Evolutionary conservation across 306 rosid genomes (phyloP).

Genomic region (Quercus bicolor): DNA sequence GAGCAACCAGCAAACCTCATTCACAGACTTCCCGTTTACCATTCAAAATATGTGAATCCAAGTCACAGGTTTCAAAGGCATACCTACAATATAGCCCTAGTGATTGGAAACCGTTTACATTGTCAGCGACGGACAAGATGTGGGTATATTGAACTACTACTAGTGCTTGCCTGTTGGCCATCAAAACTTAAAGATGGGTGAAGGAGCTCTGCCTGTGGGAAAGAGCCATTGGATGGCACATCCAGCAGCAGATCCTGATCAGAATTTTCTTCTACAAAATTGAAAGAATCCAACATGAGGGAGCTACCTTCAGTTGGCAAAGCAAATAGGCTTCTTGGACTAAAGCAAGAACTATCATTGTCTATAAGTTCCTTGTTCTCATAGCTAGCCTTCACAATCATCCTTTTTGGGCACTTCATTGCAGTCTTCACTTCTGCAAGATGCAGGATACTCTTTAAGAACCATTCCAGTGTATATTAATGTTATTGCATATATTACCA

Average conservation of each 20-base stretch:
- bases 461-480: background rate
- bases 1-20: slow-evolving; percentile 60
- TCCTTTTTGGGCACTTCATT: slow-evolving; percentile 83
- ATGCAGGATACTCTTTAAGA: slow-evolving; percentile 23
- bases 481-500: background rate
- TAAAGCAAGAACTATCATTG: slow-evolving; percentile 59
- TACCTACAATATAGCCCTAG: slow-evolving; percentile 14
- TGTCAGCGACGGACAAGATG: slow-evolving; percentile 41
- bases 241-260: slow-evolving; percentile 83
- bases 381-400: slow-evolving; percentile 39
- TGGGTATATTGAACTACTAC: slow-evolving; percentile 70
- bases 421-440: slow-evolving; percentile 70
- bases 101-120: slow-evolving; percentile 1
- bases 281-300: slow-evolving; percentile 57
- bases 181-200: slow-evolving; percentile 51
- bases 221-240: slow-evolving; percentile 76
- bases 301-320: slow-evolving; percentile 79
- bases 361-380: slow-evolving; percentile 65
- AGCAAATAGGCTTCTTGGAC: slow-evolving; percentile 83
- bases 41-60: slow-evolving; percentile 43
- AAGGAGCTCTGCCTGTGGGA: slow-evolving; percentile 89
- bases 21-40: slow-evolving; percentile 42
- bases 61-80: slow-evolving; percentile 35
- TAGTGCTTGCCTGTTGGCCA: slow-evolving; percentile 74
- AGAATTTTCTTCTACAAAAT: slow-evolving; percentile 61